Evolutionary conservation across 2,329 filamentous ascomycete species (phyloP).

Genomic region (Exophiala aquamarina): DNA sequence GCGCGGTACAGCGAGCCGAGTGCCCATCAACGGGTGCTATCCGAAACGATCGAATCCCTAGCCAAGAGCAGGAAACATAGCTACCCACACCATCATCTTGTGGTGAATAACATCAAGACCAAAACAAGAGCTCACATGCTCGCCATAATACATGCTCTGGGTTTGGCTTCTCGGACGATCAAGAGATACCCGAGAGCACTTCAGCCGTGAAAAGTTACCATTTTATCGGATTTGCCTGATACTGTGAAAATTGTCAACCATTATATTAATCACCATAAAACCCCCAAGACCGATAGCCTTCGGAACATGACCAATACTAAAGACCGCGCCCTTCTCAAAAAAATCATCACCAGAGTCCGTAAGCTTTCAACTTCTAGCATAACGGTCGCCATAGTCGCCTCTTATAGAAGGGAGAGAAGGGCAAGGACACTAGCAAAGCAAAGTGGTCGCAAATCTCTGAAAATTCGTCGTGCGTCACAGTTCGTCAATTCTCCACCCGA

Average conservation of each 20-base stretch:
- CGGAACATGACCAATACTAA: not conserved
- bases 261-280: not conserved
- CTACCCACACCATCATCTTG: constrained; percentile 4
- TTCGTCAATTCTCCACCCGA: too few relatives aligned
- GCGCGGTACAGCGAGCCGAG: constrained; percentile 3
- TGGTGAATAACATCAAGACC: constrained; percentile 8
- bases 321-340: not conserved
- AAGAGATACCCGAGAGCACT: constrained; percentile 3
- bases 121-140: constrained; percentile 7
- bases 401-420: not conserved
- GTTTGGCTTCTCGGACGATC: constrained; percentile 5
- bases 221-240: not conserved
- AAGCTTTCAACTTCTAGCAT: not conserved
- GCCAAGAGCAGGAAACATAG: constrained; percentile 7
- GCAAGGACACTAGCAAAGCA: not conserved
- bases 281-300: too few relatives aligned
- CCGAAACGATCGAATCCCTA: constrained; percentile 7
- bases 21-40: constrained; percentile 4
- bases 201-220: not conserved
- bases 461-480: too few relatives aligned
- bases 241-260: not conserved
- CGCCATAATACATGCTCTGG: constrained; percentile 4
- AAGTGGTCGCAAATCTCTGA: too few relatives aligned
- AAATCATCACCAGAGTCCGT: not conserved
- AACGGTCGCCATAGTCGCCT: not conserved